Evolutionary conservation across 192 early-diverging fungal species (phyloP).

Genomic region (Polychytrium aggregatum): DNA sequence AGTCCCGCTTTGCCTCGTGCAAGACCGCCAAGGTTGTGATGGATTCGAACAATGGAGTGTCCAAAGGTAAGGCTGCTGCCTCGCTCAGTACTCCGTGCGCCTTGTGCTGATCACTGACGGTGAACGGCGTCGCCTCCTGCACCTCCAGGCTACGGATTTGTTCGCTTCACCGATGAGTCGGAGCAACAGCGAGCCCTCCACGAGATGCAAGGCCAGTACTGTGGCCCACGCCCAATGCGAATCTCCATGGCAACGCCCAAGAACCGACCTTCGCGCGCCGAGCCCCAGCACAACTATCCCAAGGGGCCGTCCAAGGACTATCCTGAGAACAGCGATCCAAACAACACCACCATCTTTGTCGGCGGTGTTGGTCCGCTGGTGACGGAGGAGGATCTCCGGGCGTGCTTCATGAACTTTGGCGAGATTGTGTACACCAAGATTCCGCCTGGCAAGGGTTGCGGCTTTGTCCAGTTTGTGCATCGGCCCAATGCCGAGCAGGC

Average conservation of each 20-base stretch:
- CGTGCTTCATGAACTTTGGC: constrained; percentile 76
- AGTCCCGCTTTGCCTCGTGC: constrained; percentile 71
- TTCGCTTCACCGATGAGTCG: constrained; percentile 73
- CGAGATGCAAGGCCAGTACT: constrained; percentile 81
- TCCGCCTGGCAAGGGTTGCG: constrained; percentile 88
- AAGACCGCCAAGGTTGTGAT: constrained; percentile 90
- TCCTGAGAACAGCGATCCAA: constrained; percentile 76
- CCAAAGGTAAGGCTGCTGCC: constrained; percentile 29
- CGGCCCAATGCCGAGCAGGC: constrained; percentile 78
- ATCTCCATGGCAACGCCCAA: constrained; percentile 78
- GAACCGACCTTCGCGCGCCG: constrained; percentile 20
- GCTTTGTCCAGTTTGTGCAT: constrained; percentile 86
- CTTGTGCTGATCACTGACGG: not conserved
- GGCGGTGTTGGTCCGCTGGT: constrained; percentile 76
- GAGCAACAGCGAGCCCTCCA: constrained; percentile 81
- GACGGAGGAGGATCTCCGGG: constrained; percentile 75
- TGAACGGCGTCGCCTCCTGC: not conserved
- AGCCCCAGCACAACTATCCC: too few species aligned
- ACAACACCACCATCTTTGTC: constrained; percentile 95
- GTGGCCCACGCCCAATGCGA: constrained; percentile 78
- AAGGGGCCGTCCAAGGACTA: too few species aligned
- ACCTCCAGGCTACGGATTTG: constrained; percentile 73
- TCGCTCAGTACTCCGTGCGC: too few species aligned
- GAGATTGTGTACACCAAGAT: constrained; percentile 91
- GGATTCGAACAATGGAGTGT: constrained; percentile 68